Conservation (phyloP, 768 basidiomycete genomes). For the Tephrocybe sp. region DNA sequence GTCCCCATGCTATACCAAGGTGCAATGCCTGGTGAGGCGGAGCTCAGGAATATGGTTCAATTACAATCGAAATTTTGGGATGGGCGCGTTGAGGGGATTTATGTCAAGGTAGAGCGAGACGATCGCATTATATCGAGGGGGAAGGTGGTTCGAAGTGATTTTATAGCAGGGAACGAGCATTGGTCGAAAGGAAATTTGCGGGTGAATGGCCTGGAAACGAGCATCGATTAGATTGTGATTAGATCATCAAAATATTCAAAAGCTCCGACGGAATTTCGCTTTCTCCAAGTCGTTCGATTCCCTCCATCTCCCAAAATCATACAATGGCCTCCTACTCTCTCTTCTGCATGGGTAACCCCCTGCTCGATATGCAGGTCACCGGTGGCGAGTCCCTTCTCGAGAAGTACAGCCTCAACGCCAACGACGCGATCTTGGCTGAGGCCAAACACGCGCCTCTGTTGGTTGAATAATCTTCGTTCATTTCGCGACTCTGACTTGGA, state of each 20-base stretch:
- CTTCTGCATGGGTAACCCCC: conserved; percentile 93
- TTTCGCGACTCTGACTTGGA: conserved; percentile 1
- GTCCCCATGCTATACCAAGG: conserved; percentile 47
- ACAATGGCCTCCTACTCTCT: conserved; percentile 57
- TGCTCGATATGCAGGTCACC: conserved; percentile 93
- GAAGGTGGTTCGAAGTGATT: conserved; percentile 58
- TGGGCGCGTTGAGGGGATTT: conserved; percentile 53
- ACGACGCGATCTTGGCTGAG: conserved; percentile 94
- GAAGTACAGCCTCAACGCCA: conserved; percentile 89
- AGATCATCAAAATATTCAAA: conserved; percentile 10
- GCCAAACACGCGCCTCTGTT: conserved; percentile 88
- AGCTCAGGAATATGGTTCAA: conserved; percentile 46
- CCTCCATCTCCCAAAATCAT: neutral
- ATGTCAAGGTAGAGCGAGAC: conserved; percentile 50
- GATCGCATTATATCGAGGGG: conserved; percentile 40
- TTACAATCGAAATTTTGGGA: conserved; percentile 41
- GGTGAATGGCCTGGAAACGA: conserved; percentile 30
- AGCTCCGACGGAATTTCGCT: neutral
- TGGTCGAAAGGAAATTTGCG: conserved; percentile 46
- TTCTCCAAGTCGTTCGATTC: conserved; percentile 3
- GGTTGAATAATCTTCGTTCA: conserved; percentile 21
- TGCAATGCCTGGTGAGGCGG: conserved; percentile 34
- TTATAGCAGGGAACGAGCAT: conserved; percentile 62
- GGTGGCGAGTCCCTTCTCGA: conserved; percentile 80
- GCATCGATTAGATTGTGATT: conserved; percentile 25